Evolutionary conservation across 2,329 filamentous ascomycete species (phyloP), one percentile per base, ranked within the genome.

Genomic region (Bipolaris victoriae): DNA sequence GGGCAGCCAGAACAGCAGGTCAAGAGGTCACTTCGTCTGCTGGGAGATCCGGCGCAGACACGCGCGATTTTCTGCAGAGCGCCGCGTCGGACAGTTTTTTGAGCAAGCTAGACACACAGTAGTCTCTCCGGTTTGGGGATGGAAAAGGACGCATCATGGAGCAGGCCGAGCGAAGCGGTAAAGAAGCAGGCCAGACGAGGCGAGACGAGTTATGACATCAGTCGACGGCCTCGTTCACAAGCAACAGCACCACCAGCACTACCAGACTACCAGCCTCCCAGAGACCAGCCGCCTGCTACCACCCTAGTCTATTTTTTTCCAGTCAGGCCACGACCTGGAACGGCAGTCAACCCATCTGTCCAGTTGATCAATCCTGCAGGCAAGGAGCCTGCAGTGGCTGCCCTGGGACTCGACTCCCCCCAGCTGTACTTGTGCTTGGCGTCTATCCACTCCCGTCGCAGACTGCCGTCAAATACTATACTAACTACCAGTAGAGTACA

Each of bases 171-270:
- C 43, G 33, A 33, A 47, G 58, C 58, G 58, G 60, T 60, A 62
- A 45, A 57, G 58, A 55, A 57, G 55, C 54, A 57, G 49, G 54
- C 26, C 26, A 29, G 24, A 24, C 24, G 1, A 7, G 26, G 7
- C 44, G 41, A 49, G 49, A 54, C 50, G 43, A 44, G 24, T 44
- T 57, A 57, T 57, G 55, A 57, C 55, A 57, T 57, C 55, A 57
- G 55, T 44, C 55, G 37, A 49, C 39, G 44, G 26, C 48, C 31
- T 51, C 43, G 47, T 44, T 20, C 16, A 16, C 37, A 7, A 40
- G 16, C 16, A 18, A 16, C 37, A 20, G 16, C 37, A 40, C 37
- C 33, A 35, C 7, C 13, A 15, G 3, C 31, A 15, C 11, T 11
- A 40, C 7, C 37, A 41, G 18, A 41, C 10, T 10, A 41, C 5